Evolutionary conservation across 2,329 filamentous ascomycete species (phyloP), one percentile per base, ranked within the genome.

Genomic region (Helotiales sp.): DNA sequence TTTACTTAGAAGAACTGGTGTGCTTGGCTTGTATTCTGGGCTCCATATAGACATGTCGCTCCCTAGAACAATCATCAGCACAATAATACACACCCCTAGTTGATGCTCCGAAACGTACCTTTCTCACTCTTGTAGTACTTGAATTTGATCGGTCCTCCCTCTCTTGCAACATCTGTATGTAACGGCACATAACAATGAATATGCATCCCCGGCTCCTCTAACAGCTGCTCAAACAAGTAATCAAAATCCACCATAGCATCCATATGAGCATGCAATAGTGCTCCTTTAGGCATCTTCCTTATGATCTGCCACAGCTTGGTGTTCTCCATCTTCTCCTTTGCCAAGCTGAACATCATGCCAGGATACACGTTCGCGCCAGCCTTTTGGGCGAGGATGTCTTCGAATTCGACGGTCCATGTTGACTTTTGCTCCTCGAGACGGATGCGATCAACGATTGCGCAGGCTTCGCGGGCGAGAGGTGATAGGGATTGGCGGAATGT

Each of bases 281-380:
- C 81, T 12, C 93, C 95, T 73, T 98, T 98, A 27, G 93, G 93
- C 89, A 98, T 91, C 63, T 79, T 82, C 58, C 87, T 83, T 15
- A 96, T 82, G 66, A 97, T 95, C 63, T 85, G 81, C 91, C 91
- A 98, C 24, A 97, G 79, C 69, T 86, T 86, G 13, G 91, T 96
- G 65, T 80, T 80, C 74, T 96, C 91, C 85, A 96, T 96, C 34
- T 85, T 84, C n/a, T 86, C 83, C 73, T 92, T 93, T 66, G 91
- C 91, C 33, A 93, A 80, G 33, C 84, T 87, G 74, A 96, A 97
- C 89, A 96, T 95, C 88, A 96, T 96, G 10, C 93, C 93, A 0
- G 91, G 91, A 70, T 89, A 91, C 51, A 93, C 77, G 64, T 85
- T 84, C 60, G 84, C 81, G 66, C 85, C 79, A n/a, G 74, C 77